Base-by-base conservation (phyloP, 495 filamentous ascomycete genomes). In the Thermochaetoides thermophila region DNA sequence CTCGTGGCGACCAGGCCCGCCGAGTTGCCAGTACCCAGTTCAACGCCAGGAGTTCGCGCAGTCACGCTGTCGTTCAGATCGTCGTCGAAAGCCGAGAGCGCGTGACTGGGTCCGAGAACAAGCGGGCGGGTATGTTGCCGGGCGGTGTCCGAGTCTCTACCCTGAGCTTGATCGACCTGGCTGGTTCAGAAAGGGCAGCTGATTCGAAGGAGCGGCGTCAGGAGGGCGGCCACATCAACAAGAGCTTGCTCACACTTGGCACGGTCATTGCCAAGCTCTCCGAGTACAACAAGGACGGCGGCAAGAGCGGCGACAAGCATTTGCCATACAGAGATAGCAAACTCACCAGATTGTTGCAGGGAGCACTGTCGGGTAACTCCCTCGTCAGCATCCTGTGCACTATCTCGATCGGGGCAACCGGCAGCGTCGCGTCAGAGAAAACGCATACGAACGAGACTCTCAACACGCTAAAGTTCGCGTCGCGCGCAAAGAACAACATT, bases 201-300 rank as follows among this genome's bases (percentile, higher is more conserved):
- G 89, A 97, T 46, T 81, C 76, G 22, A 97, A 96, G 49, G 89
- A 97, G 57, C 68, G 89, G 33, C 71, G 91, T 29, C 82, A 84
- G 21, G 89, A 97, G 59, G 89, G 89, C 30, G 84, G 89, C 20
- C 89, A 97, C 51, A 97, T 97, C 61, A 97, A 97, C 61, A 93
- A 93, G 56, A 93, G 84, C 54, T 62, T 97, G 48, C 71, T 97
- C 32, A 97, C 89, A 2, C 68, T 97, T 3, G 89, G 89, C 15
- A 97, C 82, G 3, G 89, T 97, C 40, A 95, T 97, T 45, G 84
- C 82, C 7, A 74, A 78, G 35, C 65, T 97, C 7, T 71, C 69
- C 2, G 84, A 84, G 25, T n/a, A n/a, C n/a, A 70, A 75, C 32
- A 93, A 91, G 48, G 86, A 93, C 28, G 89, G 84, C 50, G 66